phyloP scores from a whole-genome alignment of 768 basidiomycete species.

The Lactarius pseudohatsudake region DNA sequence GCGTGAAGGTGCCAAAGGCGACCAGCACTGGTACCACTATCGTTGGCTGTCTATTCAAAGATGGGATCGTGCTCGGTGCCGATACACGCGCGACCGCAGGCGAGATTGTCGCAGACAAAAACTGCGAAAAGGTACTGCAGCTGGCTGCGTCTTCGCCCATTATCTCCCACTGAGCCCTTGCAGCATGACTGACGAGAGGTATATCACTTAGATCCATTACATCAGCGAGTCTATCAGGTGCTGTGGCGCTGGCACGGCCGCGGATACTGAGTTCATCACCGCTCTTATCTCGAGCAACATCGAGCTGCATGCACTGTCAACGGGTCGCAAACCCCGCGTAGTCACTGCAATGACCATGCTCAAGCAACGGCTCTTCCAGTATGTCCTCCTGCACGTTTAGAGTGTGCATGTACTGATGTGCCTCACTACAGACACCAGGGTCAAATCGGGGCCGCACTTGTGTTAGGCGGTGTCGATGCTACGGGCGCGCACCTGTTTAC shows the following conservation, averaged over 20 bases:
- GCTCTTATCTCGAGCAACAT: constrained; percentile 96
- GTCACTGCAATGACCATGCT: constrained; percentile 99
- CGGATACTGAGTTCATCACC: constrained; percentile 94
- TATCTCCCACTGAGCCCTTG: not conserved
- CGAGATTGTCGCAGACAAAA: constrained; percentile 96
- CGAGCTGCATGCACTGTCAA: constrained; percentile 87
- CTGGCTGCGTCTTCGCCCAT: not conserved
- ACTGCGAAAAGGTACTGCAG: constrained; percentile 89
- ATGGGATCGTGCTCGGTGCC: constrained; percentile 92
- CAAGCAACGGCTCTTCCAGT: constrained; percentile 93
- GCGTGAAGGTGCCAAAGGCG: constrained; percentile 74
- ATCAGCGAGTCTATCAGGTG: constrained; percentile 94
- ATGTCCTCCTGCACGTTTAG: constrained; percentile 26
- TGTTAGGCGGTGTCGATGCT: constrained; percentile 93
- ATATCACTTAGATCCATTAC: constrained; percentile 78
- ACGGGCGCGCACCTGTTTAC: constrained; percentile 96
- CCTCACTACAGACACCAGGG: constrained; percentile 74
- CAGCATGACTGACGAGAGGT: constrained; percentile 4
- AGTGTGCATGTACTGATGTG: not conserved
- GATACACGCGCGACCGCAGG: constrained; percentile 97
- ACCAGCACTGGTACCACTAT: constrained; percentile 97
- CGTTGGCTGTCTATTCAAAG: constrained; percentile 91
- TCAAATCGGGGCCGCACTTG: constrained; percentile 90
- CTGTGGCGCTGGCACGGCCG: constrained; percentile 99
- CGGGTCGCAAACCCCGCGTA: constrained; percentile 88